These are phyloP conservation scores for Tetrahymena borealis DNA, from an alignment of 73 alveolate species.

Conservation along the genomic window DNA sequence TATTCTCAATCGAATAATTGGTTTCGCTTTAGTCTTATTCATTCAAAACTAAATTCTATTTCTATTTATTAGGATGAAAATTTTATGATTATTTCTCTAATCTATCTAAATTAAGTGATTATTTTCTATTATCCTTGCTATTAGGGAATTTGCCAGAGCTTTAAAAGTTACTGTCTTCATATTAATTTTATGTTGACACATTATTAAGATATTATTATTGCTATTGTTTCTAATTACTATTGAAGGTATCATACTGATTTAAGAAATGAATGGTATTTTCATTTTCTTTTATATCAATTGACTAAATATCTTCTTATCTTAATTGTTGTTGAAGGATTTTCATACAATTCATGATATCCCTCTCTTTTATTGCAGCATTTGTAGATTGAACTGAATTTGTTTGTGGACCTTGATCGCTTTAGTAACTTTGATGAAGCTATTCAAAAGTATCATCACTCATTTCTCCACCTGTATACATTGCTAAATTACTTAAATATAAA, in stretches of 20 bases:
- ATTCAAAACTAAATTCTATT: background rate
- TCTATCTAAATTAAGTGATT: background rate
- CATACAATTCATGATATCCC: background rate
- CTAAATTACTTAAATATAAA: background rate
- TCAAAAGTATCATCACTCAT: background rate
- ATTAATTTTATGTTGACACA: background rate
- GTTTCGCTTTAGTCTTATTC: background rate
- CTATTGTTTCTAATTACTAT: background rate
- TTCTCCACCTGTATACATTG: background rate
- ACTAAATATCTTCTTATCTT: background rate
- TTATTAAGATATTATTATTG: background rate
- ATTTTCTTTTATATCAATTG: background rate
- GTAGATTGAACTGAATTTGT: background rate
- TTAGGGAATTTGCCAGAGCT: background rate
- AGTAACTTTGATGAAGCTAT: background rate
- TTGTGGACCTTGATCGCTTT: background rate
- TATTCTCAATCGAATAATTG: background rate
- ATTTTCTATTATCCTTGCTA: background rate
- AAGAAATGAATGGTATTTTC: background rate
- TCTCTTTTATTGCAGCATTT: background rate
- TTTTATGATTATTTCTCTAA: background rate
- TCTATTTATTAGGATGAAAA: too few relatives aligned
- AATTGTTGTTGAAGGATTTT: background rate
- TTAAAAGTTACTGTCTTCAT: background rate
- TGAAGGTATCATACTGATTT: background rate